Conservation (phyloP, 2,329 filamentous ascomycete genomes). For the Pyrenophora graminea region DNA sequence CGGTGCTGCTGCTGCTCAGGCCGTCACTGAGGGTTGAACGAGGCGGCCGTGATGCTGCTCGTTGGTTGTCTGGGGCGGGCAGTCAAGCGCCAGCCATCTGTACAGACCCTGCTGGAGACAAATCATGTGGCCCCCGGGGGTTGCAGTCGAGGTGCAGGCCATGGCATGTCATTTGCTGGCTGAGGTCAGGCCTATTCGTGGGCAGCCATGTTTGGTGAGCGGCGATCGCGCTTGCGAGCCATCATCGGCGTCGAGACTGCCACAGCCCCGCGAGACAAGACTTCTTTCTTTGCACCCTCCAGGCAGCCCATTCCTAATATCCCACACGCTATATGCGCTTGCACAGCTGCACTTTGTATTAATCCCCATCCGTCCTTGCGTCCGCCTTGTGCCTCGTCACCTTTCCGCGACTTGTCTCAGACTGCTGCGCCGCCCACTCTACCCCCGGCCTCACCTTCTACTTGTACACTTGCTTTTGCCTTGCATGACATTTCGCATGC, state of each 20-base stretch:
- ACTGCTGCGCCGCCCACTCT: constrained; percentile 30
- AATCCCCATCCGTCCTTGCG: constrained; percentile 24
- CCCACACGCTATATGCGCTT: constrained; percentile 26
- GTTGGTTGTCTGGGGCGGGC: constrained; percentile 17
- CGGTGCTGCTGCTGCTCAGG: constrained; percentile 5
- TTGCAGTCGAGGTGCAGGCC: constrained; percentile 12
- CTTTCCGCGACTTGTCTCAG: constrained; percentile 30
- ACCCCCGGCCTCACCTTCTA: constrained; percentile 13
- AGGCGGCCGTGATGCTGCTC: constrained; percentile 18
- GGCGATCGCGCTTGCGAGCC: constrained; percentile 22
- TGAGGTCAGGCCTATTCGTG: constrained; percentile 16
- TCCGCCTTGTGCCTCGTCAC: constrained; percentile 35
- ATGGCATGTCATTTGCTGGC: constrained; percentile 19
- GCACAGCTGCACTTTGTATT: constrained; percentile 19
- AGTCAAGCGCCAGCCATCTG: constrained; percentile 21
- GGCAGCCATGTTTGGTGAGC: constrained; percentile 28
- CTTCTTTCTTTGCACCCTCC: constrained; percentile 3
- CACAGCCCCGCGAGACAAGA: constrained; percentile 11
- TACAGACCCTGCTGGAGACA: constrained; percentile 15
- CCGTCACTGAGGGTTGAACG: constrained; percentile 26
- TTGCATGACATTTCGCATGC: constrained; percentile 16
- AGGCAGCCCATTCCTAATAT: constrained; percentile 22
- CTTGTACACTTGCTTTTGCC: constrained; percentile 23
- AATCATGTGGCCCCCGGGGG: constrained; percentile 26
- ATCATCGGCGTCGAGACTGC: constrained; percentile 16